Conservation (phyloP, 352 stramenopile genomes). For the Pythium inflatum region DNA sequence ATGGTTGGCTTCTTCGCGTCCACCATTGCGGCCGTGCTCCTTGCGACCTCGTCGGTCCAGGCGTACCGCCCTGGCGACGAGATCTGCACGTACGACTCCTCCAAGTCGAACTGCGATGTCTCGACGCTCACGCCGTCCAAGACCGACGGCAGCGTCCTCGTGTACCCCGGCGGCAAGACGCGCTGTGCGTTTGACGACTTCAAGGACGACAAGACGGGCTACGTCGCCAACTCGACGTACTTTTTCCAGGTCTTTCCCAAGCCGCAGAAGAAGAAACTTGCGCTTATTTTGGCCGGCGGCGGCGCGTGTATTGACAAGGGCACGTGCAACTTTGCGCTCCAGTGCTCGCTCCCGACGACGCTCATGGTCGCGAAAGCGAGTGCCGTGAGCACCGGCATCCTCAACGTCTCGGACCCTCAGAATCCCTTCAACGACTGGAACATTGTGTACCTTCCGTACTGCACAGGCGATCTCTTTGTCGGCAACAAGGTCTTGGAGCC, state of each 20-base stretch:
- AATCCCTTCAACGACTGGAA: not conserved
- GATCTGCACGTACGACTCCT: conserved; percentile 8
- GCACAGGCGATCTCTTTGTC: not conserved
- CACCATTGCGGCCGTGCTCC: not conserved
- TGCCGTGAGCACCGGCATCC: not conserved
- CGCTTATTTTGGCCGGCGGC: not conserved
- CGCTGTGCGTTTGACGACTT: conserved; percentile 57
- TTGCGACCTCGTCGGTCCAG: not conserved
- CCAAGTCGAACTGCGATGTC: conserved; percentile 1
- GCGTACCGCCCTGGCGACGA: conserved; percentile 25
- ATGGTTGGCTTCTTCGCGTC: too few relatives aligned
- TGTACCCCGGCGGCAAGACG: conserved; percentile 53
- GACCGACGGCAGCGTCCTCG: conserved; percentile 41
- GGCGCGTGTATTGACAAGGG: not conserved
- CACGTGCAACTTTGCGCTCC: not conserved
- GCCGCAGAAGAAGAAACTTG: not conserved
- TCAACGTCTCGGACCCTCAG: not conserved
- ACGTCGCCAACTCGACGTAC: conserved; percentile 4
- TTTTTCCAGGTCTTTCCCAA: not conserved
- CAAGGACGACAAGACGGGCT: conserved; percentile 32
- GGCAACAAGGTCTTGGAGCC: not conserved
- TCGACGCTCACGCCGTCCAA: conserved; percentile 25
- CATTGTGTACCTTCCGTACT: not conserved
- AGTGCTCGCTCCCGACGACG: not conserved
- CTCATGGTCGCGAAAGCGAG: not conserved